These are phyloP conservation scores for Coemansia sp. DNA, from an alignment of 192 early-diverging fungal species.

Conservation along the genomic window DNA sequence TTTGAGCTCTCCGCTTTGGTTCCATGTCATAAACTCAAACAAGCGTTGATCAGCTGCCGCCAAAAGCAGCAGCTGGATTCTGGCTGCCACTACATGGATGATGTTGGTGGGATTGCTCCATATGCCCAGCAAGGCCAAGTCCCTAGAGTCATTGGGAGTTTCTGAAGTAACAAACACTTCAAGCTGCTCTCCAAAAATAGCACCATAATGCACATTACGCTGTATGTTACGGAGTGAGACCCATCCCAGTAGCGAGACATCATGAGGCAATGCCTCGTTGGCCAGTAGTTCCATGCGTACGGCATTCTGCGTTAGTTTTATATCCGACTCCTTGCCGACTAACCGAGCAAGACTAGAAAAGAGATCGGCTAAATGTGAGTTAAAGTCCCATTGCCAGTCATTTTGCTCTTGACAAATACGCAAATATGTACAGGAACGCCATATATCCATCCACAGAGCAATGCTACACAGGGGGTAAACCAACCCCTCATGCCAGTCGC, in stretches of 20 bases:
- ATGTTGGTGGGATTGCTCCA: constrained; percentile 5
- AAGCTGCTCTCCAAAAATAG: not conserved
- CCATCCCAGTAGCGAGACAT: constrained; percentile 44
- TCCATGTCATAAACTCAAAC: constrained; percentile 14
- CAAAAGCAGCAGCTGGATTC: constrained; percentile 12
- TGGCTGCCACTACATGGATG: constrained; percentile 15
- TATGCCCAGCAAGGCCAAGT: constrained; percentile 1
- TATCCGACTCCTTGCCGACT: constrained; percentile 4
- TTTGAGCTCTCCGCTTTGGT: constrained; percentile 1
- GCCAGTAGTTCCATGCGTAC: constrained; percentile 1
- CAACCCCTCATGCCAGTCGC: not conserved
- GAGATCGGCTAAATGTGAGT: constrained; percentile 6
- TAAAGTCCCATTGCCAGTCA: not conserved
- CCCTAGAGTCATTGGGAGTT: not conserved
- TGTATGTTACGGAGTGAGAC: constrained; percentile 22
- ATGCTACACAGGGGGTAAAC: constrained; percentile 32
- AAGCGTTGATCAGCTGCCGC: not conserved
- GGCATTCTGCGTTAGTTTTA: not conserved
- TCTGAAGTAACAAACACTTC: not conserved
- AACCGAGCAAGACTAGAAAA: constrained; percentile 13
- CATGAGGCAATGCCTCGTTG: constrained; percentile 28
- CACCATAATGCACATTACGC: constrained; percentile 17
- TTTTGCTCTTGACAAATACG: not conserved
- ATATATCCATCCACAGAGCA: constrained; percentile 42
- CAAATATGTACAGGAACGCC: constrained; percentile 24